These are phyloP conservation scores for Phytophthora tentaculata DNA, from an alignment of 352 stramenopile genomes.

Conservation along the genomic window DNA sequence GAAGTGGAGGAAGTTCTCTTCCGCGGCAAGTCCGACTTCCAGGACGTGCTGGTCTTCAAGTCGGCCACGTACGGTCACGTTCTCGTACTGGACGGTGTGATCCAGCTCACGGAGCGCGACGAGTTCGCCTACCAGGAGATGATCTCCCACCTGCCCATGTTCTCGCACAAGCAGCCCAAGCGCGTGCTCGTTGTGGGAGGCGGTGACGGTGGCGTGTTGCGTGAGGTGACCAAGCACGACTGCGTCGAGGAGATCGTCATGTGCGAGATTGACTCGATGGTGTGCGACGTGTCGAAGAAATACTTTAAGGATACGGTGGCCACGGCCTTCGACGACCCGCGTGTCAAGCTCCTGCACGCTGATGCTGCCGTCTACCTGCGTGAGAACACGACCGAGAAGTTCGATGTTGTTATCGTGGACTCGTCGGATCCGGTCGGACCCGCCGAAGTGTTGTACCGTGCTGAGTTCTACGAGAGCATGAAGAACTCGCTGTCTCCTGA, in stretches of 20 bases:
- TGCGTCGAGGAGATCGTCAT: conserved; percentile 97
- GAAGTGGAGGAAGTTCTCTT: conserved; percentile 95
- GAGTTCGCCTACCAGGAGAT: conserved; percentile 99
- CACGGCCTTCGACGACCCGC: conserved; percentile 95
- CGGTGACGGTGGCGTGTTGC: conserved; percentile 97
- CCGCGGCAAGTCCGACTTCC: conserved; percentile 96
- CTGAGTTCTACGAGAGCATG: conserved; percentile 96
- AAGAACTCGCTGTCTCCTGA: conserved; percentile 88
- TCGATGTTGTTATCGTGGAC: conserved; percentile 98
- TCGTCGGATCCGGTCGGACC: conserved; percentile 96
- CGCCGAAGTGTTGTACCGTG: conserved; percentile 95
- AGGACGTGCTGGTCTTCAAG: conserved; percentile 99
- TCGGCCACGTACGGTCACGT: conserved; percentile 97
- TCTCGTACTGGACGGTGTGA: conserved; percentile 99
- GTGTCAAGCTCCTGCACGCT: conserved; percentile 93
- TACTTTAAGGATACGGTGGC: conserved; percentile 92
- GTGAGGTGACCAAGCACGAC: conserved; percentile 95
- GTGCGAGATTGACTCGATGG: conserved; percentile 99
- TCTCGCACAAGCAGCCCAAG: conserved; percentile 95
- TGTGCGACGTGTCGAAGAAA: conserved; percentile 96
- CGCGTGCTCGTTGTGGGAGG: conserved; percentile 98
- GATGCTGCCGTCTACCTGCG: conserved; percentile 92
- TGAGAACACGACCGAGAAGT: conserved; percentile 84
- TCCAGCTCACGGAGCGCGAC: conserved; percentile 98
- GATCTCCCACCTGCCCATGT: conserved; percentile 98